Evolutionary conservation across 2,329 filamentous ascomycete genomes (phyloP).

Genomic region (Talaromyces sp.): DNA sequence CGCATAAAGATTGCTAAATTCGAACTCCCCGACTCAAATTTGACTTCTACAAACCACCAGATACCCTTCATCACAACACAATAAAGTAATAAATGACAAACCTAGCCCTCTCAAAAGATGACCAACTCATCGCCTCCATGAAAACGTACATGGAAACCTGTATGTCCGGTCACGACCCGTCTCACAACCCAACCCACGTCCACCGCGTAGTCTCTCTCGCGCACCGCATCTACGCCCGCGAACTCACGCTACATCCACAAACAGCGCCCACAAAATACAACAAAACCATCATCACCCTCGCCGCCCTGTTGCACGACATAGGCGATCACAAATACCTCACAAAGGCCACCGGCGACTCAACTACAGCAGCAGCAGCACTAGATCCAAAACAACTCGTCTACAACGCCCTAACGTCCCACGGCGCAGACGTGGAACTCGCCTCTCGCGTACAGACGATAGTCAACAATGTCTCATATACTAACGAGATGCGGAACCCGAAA

Average conservation of each 20-base stretch:
- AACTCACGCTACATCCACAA: conserved; percentile 34
- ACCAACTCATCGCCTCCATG: conserved; percentile 53
- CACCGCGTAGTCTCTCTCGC: conserved; percentile 73
- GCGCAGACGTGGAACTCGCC: conserved; percentile 58
- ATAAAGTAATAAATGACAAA: background rate
- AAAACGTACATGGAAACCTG: conserved; percentile 64
- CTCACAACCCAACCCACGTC: conserved; percentile 85
- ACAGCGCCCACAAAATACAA: conserved; percentile 40
- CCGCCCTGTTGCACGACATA: conserved; percentile 80
- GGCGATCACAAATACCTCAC: conserved; percentile 77
- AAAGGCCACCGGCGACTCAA: background rate
- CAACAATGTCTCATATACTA: conserved; percentile 71
- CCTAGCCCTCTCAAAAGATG: conserved; percentile 10
- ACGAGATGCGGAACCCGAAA: conserved; percentile 63
- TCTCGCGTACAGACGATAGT: conserved; percentile 67
- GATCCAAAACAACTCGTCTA: conserved; percentile 31
- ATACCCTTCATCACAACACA: background rate
- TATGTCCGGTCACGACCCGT: conserved; percentile 73
- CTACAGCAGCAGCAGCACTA: conserved; percentile 20
- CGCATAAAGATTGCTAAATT: background rate
- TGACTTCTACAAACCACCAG: background rate
- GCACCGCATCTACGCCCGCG: conserved; percentile 57
- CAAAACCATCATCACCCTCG: conserved; percentile 59
- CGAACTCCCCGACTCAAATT: background rate
- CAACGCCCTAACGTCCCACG: conserved; percentile 34